These are phyloP conservation scores for Torulaspora maleeae DNA, from an alignment of 805 yeast species.

Conservation along the genomic window DNA sequence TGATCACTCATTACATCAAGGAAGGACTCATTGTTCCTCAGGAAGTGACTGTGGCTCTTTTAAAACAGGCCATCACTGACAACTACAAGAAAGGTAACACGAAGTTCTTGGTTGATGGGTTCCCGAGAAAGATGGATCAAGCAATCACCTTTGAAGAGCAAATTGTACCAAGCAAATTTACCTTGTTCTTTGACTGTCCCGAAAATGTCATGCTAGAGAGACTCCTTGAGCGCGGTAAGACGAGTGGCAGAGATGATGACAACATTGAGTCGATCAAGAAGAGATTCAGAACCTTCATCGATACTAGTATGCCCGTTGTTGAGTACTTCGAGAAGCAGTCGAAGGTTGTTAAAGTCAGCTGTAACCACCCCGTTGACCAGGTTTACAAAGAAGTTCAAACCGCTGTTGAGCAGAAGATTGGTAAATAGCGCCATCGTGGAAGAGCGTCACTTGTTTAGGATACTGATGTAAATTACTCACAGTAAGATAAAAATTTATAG, in stretches of 20 bases:
- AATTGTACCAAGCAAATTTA: conserved; percentile 64
- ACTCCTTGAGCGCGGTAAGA: conserved; percentile 84
- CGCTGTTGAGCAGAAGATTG: conserved; percentile 50
- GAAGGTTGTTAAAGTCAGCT: conserved; percentile 71
- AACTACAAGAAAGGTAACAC: conserved; percentile 45
- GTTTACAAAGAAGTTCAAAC: conserved; percentile 67
- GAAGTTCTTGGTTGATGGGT: conserved; percentile 86
- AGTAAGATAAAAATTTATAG: neutral
- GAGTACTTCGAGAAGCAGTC: conserved; percentile 69
- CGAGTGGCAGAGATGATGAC: conserved; percentile 92
- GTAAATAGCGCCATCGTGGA: neutral
- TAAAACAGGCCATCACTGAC: conserved; percentile 71
- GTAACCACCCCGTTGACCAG: conserved; percentile 74
- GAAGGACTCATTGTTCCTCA: conserved; percentile 95
- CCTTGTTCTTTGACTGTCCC: conserved; percentile 76
- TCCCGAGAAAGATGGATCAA: conserved; percentile 98
- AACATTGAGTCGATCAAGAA: conserved; percentile 86
- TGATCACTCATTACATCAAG: conserved; percentile 76
- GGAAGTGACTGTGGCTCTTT: conserved; percentile 75
- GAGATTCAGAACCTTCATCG: conserved; percentile 79
- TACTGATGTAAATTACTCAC: too few species aligned
- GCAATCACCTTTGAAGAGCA: conserved; percentile 86
- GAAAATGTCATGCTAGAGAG: conserved; percentile 79
- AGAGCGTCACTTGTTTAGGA: too few species aligned
- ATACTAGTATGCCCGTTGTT: conserved; percentile 92